Conservation (phyloP, 2,329 filamentous ascomycete species). For the Nothomitra cinnamomea region DNA sequence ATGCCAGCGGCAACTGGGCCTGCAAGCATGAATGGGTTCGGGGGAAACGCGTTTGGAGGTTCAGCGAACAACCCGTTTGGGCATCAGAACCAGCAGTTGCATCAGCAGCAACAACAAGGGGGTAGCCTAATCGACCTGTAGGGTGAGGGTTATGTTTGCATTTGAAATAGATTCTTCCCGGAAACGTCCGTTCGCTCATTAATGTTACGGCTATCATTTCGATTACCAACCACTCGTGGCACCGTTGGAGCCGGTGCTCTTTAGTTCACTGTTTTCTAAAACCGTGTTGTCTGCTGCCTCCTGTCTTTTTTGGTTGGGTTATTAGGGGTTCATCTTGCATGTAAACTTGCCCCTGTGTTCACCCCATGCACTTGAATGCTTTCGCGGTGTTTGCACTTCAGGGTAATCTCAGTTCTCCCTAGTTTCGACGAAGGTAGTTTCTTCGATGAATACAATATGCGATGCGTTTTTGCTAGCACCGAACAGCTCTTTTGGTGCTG, state of each 20-base stretch:
- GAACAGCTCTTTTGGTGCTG: neutral
- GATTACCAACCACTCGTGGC: neutral
- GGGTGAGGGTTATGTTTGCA: no score
- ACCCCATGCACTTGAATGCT: neutral
- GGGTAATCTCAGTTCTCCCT: neutral
- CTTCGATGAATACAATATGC: slow-evolving; percentile 1
- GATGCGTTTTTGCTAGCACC: slow-evolving; percentile 1
- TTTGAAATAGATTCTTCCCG: neutral
- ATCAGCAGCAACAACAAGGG: slow-evolving; percentile 5
- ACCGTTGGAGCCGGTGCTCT: neutral
- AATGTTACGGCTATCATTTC: neutral
- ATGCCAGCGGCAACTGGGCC: slow-evolving; percentile 6
- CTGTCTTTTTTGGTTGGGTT: neutral
- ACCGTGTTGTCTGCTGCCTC: neutral
- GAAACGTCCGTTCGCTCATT: slow-evolving; percentile 1
- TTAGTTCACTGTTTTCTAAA: neutral
- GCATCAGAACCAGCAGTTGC: neutral
- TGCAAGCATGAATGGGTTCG: slow-evolving; percentile 5
- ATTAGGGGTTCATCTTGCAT: neutral
- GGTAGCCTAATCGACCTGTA: slow-evolving; percentile 6
- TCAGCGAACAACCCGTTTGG: slow-evolving; percentile 6
- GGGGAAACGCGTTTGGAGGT: slow-evolving; percentile 3
- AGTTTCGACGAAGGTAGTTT: slow-evolving; percentile 1
- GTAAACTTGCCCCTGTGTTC: neutral
- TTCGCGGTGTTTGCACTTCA: neutral